phyloP scores from a whole-genome alignment of 345 rosid species.

The Eutrema yunnanense region DNA sequence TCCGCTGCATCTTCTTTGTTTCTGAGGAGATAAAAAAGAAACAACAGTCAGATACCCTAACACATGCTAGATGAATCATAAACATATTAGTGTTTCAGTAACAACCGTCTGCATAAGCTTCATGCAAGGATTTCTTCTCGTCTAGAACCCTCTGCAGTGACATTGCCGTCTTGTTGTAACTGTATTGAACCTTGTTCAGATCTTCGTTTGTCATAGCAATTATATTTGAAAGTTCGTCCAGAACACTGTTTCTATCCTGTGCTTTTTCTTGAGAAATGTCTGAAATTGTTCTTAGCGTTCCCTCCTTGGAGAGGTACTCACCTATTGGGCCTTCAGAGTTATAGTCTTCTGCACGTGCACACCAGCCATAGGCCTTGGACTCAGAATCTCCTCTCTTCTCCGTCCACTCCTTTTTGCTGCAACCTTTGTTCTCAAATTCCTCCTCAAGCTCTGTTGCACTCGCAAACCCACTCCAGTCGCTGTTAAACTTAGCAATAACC shows the following conservation, averaged over 20 bases:
- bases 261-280: constrained; percentile 44
- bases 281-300: constrained; percentile 49
- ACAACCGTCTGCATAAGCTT: constrained; percentile 63
- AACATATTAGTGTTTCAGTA: neutral
- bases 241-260: constrained; percentile 36
- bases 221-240: constrained; percentile 44
- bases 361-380: constrained; percentile 59
- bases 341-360: constrained; percentile 70
- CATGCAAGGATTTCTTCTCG: constrained; percentile 61
- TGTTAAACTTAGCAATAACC: constrained; percentile 52
- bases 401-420: constrained; percentile 54
- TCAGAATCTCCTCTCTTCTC: constrained; percentile 31
- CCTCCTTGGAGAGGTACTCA: constrained; percentile 53
- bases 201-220: constrained; percentile 63
- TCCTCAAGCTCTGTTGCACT: constrained; percentile 62
- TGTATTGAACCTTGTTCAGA: constrained; percentile 43
- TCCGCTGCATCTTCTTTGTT: constrained; percentile 71
- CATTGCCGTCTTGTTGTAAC: constrained; percentile 54
- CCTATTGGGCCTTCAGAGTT: constrained; percentile 57
- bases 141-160: constrained; percentile 58
- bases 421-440: constrained; percentile 41
- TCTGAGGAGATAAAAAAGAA: constrained; percentile 38
- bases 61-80: neutral
- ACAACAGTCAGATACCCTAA: neutral
- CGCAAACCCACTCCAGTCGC: constrained; percentile 58